Percentiles rank a stretch among this genome's conserved stretches.
Conservation (phyloP, 768 basidiomycete genomes). For the Calocybe cyanea region DNA sequence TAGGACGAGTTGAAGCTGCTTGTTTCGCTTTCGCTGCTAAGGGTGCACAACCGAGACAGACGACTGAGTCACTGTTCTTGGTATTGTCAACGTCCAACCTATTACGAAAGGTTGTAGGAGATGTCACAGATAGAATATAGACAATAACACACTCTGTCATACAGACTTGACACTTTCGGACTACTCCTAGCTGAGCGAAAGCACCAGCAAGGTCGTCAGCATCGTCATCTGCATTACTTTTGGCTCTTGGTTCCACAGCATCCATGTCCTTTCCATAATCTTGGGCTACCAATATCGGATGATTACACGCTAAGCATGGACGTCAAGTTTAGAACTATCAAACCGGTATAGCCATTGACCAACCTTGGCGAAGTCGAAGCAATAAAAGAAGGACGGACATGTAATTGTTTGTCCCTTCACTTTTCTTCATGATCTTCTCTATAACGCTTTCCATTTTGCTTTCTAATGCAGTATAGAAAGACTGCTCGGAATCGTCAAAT, state of each 20-base stretch:
- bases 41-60: conserved; percentile 60
- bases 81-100: conserved; percentile 38
- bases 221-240: conserved; percentile 50
- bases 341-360: conserved; percentile 15
- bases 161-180: conserved; percentile 77
- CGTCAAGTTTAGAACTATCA: background rate
- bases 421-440: conserved; percentile 58
- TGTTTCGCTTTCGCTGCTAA: conserved; percentile 45
- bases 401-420: conserved; percentile 56
- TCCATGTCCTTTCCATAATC: conserved; percentile 72
- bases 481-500: conserved; percentile 73
- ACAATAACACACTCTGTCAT: conserved; percentile 45
- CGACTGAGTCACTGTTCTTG: conserved; percentile 35
- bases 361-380: conserved; percentile 87
- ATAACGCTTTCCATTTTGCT: conserved; percentile 62
- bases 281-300: conserved; percentile 77
- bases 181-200: conserved; percentile 68
- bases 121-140: background rate
- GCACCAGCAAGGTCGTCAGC: conserved; percentile 74
- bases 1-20: conserved; percentile 53
- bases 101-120: conserved; percentile 5
- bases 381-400: conserved; percentile 68
- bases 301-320: conserved; percentile 71
- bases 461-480: conserved; percentile 76
- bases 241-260: conserved; percentile 64